These are phyloP conservation scores for Kalmusia sp. DNA, from an alignment of 2,329 filamentous ascomycete genomes.

Conservation along the genomic window DNA sequence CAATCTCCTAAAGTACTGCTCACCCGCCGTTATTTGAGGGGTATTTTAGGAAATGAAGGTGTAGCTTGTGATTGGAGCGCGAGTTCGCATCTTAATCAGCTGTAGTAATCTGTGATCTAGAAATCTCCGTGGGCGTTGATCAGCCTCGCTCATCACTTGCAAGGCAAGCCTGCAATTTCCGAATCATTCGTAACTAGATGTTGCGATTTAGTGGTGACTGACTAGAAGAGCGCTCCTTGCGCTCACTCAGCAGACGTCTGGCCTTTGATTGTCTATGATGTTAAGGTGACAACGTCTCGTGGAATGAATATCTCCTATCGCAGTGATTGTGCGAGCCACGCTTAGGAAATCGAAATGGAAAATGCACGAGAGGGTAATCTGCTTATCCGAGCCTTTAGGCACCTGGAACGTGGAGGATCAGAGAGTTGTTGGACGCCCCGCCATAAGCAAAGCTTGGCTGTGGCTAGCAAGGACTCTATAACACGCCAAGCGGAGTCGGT, in stretches of 20 bases:
- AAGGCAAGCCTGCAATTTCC: background rate
- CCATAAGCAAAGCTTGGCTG: background rate
- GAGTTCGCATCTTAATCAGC: background rate
- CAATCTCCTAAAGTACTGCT: too few species aligned
- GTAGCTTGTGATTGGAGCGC: background rate
- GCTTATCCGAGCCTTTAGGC: background rate
- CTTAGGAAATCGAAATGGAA: background rate
- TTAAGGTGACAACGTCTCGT: background rate
- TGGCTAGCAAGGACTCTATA: slow-evolving; percentile 4
- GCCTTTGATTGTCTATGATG: background rate
- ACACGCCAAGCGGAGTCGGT: background rate
- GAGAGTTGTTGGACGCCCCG: background rate
- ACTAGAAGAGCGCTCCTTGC: background rate
- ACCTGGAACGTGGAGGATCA: background rate
- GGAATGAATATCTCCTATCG: background rate
- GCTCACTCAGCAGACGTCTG: background rate
- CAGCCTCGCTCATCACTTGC: background rate
- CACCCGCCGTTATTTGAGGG: too few species aligned
- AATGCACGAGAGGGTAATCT: background rate
- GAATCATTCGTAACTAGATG: background rate
- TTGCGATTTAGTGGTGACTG: background rate
- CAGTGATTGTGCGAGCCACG: too few species aligned
- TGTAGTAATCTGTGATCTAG: background rate
- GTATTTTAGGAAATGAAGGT: background rate
- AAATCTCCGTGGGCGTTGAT: background rate